Evolutionary conservation across 345 rosid genomes (phyloP).

Genomic region (Arabidopsis arenosa): DNA sequence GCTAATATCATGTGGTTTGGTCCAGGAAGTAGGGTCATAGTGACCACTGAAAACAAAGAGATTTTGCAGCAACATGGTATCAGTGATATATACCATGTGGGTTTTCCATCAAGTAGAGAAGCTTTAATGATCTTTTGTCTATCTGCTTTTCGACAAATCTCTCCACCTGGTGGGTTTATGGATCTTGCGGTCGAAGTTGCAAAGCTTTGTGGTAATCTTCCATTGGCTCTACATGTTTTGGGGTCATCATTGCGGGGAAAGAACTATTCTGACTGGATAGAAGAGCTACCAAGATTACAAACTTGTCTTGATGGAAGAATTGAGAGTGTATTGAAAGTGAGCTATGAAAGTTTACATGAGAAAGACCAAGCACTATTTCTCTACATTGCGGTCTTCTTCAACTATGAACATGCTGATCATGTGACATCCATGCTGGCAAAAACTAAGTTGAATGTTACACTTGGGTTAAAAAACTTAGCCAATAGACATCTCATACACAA

Average conservation of each 20-base stretch:
- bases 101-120: not conserved
- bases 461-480: not conserved
- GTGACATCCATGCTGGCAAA: conserved; percentile 1
- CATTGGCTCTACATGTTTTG: too few species aligned
- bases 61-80: conserved; percentile 1
- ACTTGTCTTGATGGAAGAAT: not conserved
- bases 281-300: not conserved
- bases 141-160: too few species aligned
- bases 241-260: not conserved
- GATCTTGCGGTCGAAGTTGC: not conserved
- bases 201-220: not conserved
- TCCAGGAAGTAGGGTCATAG: conserved; percentile 5
- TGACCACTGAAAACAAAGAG: conserved; percentile 4
- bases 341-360: conserved; percentile 40
- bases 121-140: too few species aligned
- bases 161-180: not conserved
- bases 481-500: conserved; percentile 14
- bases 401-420: not conserved
- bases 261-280: not conserved
- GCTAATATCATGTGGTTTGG: not conserved
- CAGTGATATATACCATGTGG: not conserved
- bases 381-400: conserved; percentile 29
- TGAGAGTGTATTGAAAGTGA: conserved; percentile 18
- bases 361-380: conserved; percentile 35
- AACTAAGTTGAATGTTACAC: not conserved